Percentiles rank a stretch among this genome's conserved stretches.
Conservation (phyloP, 768 basidiomycete genomes). For the Leucogyrophana mollusca region DNA sequence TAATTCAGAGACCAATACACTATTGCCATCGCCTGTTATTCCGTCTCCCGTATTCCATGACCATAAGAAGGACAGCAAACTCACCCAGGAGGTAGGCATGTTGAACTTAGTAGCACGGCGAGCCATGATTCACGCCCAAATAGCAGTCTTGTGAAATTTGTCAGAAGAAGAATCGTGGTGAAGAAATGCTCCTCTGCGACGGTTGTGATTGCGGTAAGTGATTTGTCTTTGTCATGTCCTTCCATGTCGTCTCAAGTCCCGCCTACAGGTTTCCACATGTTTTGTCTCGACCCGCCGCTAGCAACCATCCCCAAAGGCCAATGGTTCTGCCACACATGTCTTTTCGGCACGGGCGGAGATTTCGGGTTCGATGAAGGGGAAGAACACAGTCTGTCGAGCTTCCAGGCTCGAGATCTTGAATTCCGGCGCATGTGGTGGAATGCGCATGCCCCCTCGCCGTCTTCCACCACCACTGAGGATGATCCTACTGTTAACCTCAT, state of each 20-base stretch:
- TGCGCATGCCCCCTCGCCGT: constrained; percentile 58
- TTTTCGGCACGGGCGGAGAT: constrained; percentile 90
- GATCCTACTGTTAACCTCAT: constrained; percentile 55
- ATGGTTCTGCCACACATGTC: constrained; percentile 94
- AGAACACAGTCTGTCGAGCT: constrained; percentile 89
- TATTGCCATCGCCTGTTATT: constrained; percentile 34
- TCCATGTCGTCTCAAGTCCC: constrained; percentile 13
- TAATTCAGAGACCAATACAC: constrained; percentile 13
- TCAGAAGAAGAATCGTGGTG: constrained; percentile 81
- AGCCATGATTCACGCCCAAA: constrained; percentile 18
- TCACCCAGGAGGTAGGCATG: constrained; percentile 50
- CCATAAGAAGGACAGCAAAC: constrained; percentile 40
- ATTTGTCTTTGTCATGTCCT: constrained; percentile 11
- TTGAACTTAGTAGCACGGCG: constrained; percentile 14
- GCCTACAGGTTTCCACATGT: constrained; percentile 87
- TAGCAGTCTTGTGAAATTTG: constrained; percentile 94
- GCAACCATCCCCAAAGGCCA: constrained; percentile 84
- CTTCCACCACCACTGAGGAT: constrained; percentile 32
- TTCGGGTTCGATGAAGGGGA: constrained; percentile 99
- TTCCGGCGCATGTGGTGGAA: constrained; percentile 91
- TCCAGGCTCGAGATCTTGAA: constrained; percentile 86
- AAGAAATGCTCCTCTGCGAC: constrained; percentile 91
- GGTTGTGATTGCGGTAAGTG: constrained; percentile 75
- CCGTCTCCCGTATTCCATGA: constrained; percentile 51
- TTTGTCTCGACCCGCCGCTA: constrained; percentile 92